Base-by-base conservation (phyloP, 1,139 yeast genomes). In the Nakaseomyces sp. region DNA sequence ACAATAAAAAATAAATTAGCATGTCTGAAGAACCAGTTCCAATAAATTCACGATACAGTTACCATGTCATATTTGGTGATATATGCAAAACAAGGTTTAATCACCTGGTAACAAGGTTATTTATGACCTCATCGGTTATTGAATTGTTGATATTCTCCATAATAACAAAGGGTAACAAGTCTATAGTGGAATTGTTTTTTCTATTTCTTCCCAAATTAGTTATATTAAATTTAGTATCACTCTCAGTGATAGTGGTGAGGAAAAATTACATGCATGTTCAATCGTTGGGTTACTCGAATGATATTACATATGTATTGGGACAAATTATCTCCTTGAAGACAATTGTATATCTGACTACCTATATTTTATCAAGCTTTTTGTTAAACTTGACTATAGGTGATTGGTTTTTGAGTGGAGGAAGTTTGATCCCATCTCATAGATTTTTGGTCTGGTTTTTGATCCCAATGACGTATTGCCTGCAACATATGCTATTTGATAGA, bases 401-500 rank as follows among this genome's bases (percentile, higher is more conserved):
- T 64, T 43, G 61, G 58, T 54, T 48, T 16, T 44, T 42, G 28
- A 43, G 43, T 31, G 47, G 39, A 7, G 31, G 35, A 13, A 36
- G 29, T 25, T 41, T 10, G 24, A 37, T 15, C 40, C 29, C 44
- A 35, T 69, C 40, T 66, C 53, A 48, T 37, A 48, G 55, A 29
- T 13, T 54, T 10, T 46, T 48, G 39, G 47, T 50, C 8, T 57
- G 59, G 57, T 12, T 71, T 6, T 59, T 68, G 29, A 51, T 67
- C 13, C 76, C 81, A 0, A 37, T 71, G 0, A 45, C 71, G 8
- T 84, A 82, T 57, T 60, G 81, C 4, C 50, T 70, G 2, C 75
- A 74, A 47, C 87, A 79, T 54, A 54, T 76, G 25, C 56, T 75
- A 0, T 69, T 74, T 49, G 88, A 82, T 58, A 70, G 79, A 52